phyloP scores from a whole-genome alignment of 2,329 filamentous ascomycete species.

The Exutisphaerella laricina region DNA sequence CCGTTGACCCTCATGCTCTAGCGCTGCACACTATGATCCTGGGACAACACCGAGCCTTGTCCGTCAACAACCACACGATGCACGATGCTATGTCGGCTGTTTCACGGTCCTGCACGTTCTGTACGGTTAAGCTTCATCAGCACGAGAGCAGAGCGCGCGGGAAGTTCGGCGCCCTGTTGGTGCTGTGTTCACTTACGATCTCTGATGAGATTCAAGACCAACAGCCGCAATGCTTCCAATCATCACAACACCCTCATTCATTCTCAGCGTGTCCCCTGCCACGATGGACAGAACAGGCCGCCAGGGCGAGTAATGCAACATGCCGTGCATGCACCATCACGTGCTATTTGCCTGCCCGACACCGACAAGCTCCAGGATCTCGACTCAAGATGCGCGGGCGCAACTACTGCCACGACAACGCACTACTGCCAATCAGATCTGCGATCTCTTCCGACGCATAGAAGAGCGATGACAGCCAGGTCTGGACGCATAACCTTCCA shows the following conservation, averaged over 20 bases:
- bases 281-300: conserved; percentile 1
- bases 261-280: conserved; percentile 3
- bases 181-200: too few species aligned
- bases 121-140: conserved; percentile 1
- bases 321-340: background rate
- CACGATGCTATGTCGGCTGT: conserved; percentile 6
- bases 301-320: conserved; percentile 1
- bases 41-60: conserved; percentile 2
- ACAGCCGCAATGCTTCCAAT: conserved; percentile 6
- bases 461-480: background rate
- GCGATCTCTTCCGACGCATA: conserved; percentile 2
- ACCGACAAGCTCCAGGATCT: too few species aligned
- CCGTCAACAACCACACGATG: conserved; percentile 4
- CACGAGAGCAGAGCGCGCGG: conserved; percentile 1
- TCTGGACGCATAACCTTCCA: conserved; percentile 1
- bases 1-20: conserved; percentile 4
- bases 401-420: background rate
- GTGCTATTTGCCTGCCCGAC: background rate
- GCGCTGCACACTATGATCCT: background rate
- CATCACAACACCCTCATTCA: background rate
- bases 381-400: background rate
- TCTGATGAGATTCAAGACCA: conserved; percentile 1
- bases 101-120: conserved; percentile 6
- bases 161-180: conserved; percentile 1
- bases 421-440: background rate